Base-by-base conservation (phyloP, 345 rosid genomes). In the Camelina neglecta region DNA sequence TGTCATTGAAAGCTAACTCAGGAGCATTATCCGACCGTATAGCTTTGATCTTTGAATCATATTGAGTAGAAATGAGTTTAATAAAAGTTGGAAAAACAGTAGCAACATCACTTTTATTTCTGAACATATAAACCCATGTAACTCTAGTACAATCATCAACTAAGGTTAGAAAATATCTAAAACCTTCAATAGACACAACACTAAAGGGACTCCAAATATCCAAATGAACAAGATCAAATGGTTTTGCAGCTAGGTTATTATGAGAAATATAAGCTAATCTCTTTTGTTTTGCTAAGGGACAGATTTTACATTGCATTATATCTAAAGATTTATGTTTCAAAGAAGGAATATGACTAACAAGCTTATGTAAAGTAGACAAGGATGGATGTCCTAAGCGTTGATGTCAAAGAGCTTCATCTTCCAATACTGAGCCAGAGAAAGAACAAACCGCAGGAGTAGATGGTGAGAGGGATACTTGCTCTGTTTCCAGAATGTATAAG, bases 221-320 rank as follows among this genome's bases (percentile, higher is more conserved):
- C 0, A 4, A 0, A 4, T 11, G 15, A 3, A 41, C 5, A 3
- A 41, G 45, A 41, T 41, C 45, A 41, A 41, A 41, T 0, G 15
- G 45, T 0, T 1, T 0, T 0, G 0, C 0, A 3, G 45, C 1
- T 4, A 11, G 15, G 1, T 41, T 41, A 1, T 11, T 11, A 41
- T 11, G 4, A 0, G 13, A 41, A 3, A 41, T 1, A 41, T 11
- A 41, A 0, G 45, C 15, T 11, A 11, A 11, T 41, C 15, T 41
- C 4, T 11, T 41, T 3, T 41, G 45, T 11, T 41, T 41, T 0
- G 15, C 45, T 10, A 41, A 41, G 1, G 45, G 45, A 41, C 45
- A 11, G 0, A 11, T 0, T 3, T 4, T 1, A 41, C 15, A 41
- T 7, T 39, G 42, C 0, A 3, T 9, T 0, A 11, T 0, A 11